Conservation (phyloP, 768 basidiomycete species). For the Boletus sp. region DNA sequence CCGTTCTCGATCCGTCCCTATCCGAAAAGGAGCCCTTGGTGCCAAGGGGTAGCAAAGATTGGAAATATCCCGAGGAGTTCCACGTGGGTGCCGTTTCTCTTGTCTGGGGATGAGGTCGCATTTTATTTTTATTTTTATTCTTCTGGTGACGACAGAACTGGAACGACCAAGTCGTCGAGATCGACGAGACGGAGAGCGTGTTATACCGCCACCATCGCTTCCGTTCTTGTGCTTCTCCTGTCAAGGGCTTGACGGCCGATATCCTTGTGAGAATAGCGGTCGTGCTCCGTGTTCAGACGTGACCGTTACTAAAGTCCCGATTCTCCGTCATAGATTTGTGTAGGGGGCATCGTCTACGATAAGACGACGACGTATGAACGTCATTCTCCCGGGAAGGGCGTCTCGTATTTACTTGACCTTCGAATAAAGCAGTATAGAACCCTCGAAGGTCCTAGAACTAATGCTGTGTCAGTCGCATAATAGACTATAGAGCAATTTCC, state of each 20-base stretch:
- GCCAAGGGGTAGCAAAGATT: conserved; percentile 61
- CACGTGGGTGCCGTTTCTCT: conserved; percentile 50
- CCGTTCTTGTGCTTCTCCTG: conserved; percentile 70
- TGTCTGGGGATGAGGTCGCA: background rate
- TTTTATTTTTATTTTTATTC: background rate
- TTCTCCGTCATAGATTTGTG: conserved; percentile 29
- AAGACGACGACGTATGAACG: conserved; percentile 50
- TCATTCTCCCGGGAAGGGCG: conserved; percentile 53
- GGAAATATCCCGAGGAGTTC: conserved; percentile 73
- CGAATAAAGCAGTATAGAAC: conserved; percentile 25
- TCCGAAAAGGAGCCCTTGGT: conserved; percentile 48
- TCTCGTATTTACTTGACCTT: conserved; percentile 28
- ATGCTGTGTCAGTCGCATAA: conserved; percentile 1
- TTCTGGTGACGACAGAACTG: conserved; percentile 44
- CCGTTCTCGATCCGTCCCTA: conserved; percentile 59
- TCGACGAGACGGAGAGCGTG: conserved; percentile 47
- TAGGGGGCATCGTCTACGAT: conserved; percentile 64
- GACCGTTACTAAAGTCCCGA: background rate
- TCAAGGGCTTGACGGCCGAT: conserved; percentile 83
- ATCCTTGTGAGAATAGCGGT: conserved; percentile 58
- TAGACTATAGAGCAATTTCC: background rate
- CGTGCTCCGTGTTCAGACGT: background rate
- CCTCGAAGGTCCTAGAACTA: conserved; percentile 3
- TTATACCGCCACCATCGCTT: conserved; percentile 84
- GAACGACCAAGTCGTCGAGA: conserved; percentile 42